phyloP scores from a whole-genome alignment of 768 basidiomycete genomes.

The Naganishia vaughanmartiniae region DNA sequence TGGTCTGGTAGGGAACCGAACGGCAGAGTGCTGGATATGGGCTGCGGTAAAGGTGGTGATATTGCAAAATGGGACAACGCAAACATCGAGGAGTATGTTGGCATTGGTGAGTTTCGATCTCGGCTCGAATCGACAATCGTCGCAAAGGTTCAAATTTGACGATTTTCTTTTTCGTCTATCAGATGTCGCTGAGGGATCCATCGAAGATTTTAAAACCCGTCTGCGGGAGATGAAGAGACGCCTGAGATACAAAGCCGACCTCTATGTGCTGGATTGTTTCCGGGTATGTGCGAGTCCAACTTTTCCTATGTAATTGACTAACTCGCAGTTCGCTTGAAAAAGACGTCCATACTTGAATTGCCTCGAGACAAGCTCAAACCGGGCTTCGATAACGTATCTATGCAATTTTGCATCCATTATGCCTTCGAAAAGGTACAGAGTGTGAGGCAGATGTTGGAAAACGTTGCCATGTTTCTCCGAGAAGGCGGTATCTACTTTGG shows the following conservation, averaged over 20 bases:
- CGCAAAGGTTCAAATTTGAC: background rate
- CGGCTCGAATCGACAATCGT: background rate
- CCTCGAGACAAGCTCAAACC: slow-evolving; percentile 53
- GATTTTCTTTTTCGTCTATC: background rate
- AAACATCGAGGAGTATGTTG: slow-evolving; percentile 71
- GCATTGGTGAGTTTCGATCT: slow-evolving; percentile 64
- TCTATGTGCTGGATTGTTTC: slow-evolving; percentile 87
- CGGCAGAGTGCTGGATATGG: slow-evolving; percentile 90
- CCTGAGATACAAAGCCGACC: slow-evolving; percentile 70
- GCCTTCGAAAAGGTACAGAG: slow-evolving; percentile 90
- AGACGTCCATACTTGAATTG: slow-evolving; percentile 21
- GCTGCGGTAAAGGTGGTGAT: slow-evolving; percentile 99
- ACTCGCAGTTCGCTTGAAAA: background rate
- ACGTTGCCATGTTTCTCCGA: slow-evolving; percentile 75
- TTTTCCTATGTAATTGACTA: background rate
- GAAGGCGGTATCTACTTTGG: slow-evolving; percentile 90
- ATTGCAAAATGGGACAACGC: slow-evolving; percentile 93
- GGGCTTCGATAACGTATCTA: slow-evolving; percentile 89
- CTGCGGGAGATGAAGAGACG: slow-evolving; percentile 57
- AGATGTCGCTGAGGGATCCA: slow-evolving; percentile 87
- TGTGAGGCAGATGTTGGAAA: slow-evolving; percentile 85
- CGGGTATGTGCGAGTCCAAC: slow-evolving; percentile 51
- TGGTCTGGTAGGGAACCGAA: slow-evolving; percentile 37
- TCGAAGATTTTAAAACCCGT: slow-evolving; percentile 67
- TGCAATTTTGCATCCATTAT: slow-evolving; percentile 99